Conservation (phyloP, 345 rosid genomes). For the Xanthoceras sorbifolium region DNA sequence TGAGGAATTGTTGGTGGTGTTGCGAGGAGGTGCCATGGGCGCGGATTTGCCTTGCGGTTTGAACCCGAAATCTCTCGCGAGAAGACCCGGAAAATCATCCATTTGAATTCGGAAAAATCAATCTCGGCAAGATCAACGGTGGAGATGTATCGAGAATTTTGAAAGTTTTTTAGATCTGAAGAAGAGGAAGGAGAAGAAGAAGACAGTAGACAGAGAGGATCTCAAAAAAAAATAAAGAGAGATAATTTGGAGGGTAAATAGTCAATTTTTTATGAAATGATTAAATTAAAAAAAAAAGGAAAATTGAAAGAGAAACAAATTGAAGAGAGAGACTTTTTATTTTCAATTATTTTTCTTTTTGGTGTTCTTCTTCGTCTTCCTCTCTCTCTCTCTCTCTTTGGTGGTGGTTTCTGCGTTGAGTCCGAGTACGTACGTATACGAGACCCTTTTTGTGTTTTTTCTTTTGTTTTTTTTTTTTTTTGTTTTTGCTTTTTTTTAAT, state of each 20-base stretch:
- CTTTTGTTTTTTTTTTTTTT: not conserved
- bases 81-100: constrained; percentile 71
- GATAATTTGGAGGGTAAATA: constrained; percentile 18
- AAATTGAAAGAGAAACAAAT: not conserved
- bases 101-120: constrained; percentile 25
- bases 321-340: too few species aligned
- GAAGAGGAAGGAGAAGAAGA: not conserved
- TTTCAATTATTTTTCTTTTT: not conserved
- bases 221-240: not conserved
- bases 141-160: constrained; percentile 1
- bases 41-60: constrained; percentile 79
- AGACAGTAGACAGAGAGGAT: not conserved
- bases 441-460: not conserved
- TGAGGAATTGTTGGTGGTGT: constrained; percentile 21
- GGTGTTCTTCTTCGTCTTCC: not conserved
- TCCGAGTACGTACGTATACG: not conserved
- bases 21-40: constrained; percentile 66
- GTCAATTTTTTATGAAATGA: constrained; percentile 8
- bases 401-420: not conserved
- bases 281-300: not conserved
- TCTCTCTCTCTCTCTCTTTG: not conserved
- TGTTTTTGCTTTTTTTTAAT: not conserved
- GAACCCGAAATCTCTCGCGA: constrained; percentile 63
- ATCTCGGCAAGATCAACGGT: not conserved
- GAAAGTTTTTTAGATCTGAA: constrained; percentile 21